Conservation (phyloP, 2,329 filamentous ascomycete species). For the Aspergillus aculeatus region DNA sequence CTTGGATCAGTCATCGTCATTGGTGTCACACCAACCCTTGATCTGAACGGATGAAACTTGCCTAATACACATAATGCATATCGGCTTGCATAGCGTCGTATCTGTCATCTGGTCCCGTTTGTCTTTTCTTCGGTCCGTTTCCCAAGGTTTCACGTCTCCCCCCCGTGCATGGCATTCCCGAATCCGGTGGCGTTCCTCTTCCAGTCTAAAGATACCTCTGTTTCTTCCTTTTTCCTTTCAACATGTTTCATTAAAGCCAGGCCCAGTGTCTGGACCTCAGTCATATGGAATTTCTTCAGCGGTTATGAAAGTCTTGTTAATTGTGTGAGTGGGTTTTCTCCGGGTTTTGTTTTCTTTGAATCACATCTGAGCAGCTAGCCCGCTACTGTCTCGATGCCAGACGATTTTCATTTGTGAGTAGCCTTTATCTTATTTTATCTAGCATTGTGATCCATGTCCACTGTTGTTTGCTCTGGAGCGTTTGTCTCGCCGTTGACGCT, state of each 20-base stretch:
- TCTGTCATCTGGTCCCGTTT: conserved; percentile 24
- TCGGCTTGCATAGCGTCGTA: conserved; percentile 40
- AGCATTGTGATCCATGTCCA: conserved; percentile 17
- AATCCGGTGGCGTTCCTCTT: conserved; percentile 38
- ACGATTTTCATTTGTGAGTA: conserved; percentile 39
- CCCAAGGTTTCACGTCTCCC: conserved; percentile 28
- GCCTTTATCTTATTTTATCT: conserved; percentile 21
- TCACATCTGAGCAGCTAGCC: conserved; percentile 9
- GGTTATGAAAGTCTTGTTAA: conserved; percentile 19
- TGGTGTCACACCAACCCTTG: conserved; percentile 68
- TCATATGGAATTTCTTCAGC: conserved; percentile 21
- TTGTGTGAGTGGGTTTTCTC: conserved; percentile 13
- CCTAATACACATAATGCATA: conserved; percentile 36
- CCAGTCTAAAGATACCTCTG: conserved; percentile 39
- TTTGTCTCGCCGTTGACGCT: conserved; percentile 21
- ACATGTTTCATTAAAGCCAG: conserved; percentile 20
- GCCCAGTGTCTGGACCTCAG: conserved; percentile 15
- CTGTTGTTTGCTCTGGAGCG: conserved; percentile 19
- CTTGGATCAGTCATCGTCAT: conserved; percentile 96
- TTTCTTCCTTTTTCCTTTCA: conserved; percentile 10
- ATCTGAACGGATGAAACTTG: conserved; percentile 29
- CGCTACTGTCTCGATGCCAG: conserved; percentile 16
- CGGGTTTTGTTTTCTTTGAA: neutral
- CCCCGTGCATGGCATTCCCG: conserved; percentile 37
- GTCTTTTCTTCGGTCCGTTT: conserved; percentile 26